These are phyloP conservation scores for Ceratobasidium sp. DNA, from an alignment of 1,284 basidiomycete genomes.

Conservation along the genomic window DNA sequence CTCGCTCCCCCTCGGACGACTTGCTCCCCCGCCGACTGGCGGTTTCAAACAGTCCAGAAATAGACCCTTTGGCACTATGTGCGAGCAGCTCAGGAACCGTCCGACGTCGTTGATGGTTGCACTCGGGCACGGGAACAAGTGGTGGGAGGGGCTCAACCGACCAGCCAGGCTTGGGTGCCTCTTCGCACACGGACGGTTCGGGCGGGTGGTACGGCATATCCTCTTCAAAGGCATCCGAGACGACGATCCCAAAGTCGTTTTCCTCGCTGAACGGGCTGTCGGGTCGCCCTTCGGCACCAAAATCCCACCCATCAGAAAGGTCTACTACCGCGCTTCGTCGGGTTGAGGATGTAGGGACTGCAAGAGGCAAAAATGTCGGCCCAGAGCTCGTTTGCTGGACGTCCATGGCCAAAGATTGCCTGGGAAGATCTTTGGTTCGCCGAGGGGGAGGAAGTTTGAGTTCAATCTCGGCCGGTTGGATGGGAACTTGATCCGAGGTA, in stretches of 20 bases:
- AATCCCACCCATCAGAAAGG: background rate
- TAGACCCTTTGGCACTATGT: background rate
- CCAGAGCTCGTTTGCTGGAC: background rate
- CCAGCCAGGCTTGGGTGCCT: background rate
- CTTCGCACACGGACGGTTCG: background rate
- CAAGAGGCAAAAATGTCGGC: background rate
- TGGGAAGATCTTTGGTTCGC: conserved; percentile 17
- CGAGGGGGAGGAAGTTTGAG: conserved; percentile 12
- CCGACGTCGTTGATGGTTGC: background rate
- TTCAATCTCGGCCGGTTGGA: background rate
- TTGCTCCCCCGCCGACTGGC: background rate
- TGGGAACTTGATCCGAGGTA: no score
- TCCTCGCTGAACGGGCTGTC: conserved; percentile 36
- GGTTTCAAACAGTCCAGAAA: background rate
- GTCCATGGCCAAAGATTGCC: conserved; percentile 9
- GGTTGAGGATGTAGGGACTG: background rate
- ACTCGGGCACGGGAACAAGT: background rate
- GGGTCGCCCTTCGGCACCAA: conserved; percentile 2
- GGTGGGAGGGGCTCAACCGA: background rate
- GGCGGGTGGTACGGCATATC: conserved; percentile 6
- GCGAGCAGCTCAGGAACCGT: conserved; percentile 7
- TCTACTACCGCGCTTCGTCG: conserved; percentile 1
- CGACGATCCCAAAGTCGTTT: conserved; percentile 34
- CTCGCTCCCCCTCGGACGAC: background rate
- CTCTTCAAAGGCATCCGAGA: conserved; percentile 25